These are phyloP conservation scores for Dichomitus squalens DNA, from an alignment of 1,284 basidiomycete species.

Conservation along the genomic window DNA sequence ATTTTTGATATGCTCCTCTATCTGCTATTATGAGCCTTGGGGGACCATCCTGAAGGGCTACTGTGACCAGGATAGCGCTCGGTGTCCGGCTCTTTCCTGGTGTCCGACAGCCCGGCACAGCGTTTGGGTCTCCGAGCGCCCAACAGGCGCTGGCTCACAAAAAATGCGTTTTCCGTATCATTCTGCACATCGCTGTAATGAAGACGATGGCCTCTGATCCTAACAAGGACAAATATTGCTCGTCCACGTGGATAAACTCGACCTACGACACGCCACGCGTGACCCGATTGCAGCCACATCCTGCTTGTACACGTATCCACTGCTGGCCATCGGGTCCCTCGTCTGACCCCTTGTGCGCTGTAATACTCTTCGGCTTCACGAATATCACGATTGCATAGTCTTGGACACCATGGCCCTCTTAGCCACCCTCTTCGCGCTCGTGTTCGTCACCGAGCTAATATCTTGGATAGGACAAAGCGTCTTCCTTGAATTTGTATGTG, in stretches of 20 bases:
- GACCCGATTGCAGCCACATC: not conserved
- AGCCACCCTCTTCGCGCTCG: slow-evolving; percentile 78
- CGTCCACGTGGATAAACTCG: slow-evolving; percentile 16
- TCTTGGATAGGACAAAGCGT: slow-evolving; percentile 88
- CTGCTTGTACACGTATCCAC: slow-evolving; percentile 23
- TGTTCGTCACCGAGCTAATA: slow-evolving; percentile 80
- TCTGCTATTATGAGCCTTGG: too few relatives aligned
- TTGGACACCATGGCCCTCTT: slow-evolving; percentile 67
- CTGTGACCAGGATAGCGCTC: too few relatives aligned
- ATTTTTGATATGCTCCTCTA: too few relatives aligned
- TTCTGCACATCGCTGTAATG: too few relatives aligned
- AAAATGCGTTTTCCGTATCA: too few relatives aligned
- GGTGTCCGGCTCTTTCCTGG: too few relatives aligned
- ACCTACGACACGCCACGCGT: slow-evolving; percentile 18
- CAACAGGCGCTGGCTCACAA: too few relatives aligned
- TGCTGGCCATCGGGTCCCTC: slow-evolving; percentile 4
- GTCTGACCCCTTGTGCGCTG: slow-evolving; percentile 5
- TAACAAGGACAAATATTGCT: slow-evolving; percentile 27
- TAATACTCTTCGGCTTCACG: slow-evolving; percentile 6
- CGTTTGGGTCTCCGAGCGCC: too few relatives aligned
- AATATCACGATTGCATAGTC: not conserved
- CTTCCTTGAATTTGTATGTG: slow-evolving; percentile 75
- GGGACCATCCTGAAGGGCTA: too few relatives aligned
- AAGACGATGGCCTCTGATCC: slow-evolving; percentile 22
- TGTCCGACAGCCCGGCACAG: too few relatives aligned